Base-by-base conservation (phyloP, 495 filamentous ascomycete genomes). In the Oleoguttula mirabilis region DNA sequence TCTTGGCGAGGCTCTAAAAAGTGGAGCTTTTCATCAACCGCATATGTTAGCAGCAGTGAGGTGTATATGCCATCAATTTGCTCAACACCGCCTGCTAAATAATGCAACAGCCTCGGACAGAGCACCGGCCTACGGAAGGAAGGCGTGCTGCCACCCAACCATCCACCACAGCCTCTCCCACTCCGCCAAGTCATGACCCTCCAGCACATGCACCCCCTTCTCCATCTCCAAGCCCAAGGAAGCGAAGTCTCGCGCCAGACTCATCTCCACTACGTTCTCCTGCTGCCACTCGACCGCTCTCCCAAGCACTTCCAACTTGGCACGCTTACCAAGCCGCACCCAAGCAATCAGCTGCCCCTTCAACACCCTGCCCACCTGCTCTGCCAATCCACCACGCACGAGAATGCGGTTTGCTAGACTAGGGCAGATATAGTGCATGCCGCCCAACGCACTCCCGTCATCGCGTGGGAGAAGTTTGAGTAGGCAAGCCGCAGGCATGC, bases 311-410 rank as follows among this genome's bases (percentile, higher is more conserved):
- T 21, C 37, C 12, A 21, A 8, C 7, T 4, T 10, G 8, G 8
- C 8, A 30, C 27, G 27, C 8, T 14, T 8, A 30, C 40, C 40
- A 23, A 30, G 28, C 22, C 36, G 33, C 31, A 47, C 10, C 44
- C 44, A 47, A 16, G 28, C 20, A 28, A 6, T 33, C 37, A 28
- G 27, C 24, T 47, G 39, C 21, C 33, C 44, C 21, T 35, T 36
- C 22, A 41, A 28, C 22, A 16, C 33, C 6, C 36, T 11, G 20
- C 36, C 36, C 16, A 41, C 24, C 31, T 47, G 25, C 19, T 40
- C 44, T 16, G 44, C 17, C 11, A 47, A 39, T 3, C 44, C 44
- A 25, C 44, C 44, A 15, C 17, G 25, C 3, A 41, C 25, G 10
- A 41, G 19, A 1, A 12, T 10, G 2, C 36, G 11, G 24, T 30